Evolutionary conservation across 495 filamentous ascomycete genomes (phyloP).

Genomic region (Peziza echinospora): DNA sequence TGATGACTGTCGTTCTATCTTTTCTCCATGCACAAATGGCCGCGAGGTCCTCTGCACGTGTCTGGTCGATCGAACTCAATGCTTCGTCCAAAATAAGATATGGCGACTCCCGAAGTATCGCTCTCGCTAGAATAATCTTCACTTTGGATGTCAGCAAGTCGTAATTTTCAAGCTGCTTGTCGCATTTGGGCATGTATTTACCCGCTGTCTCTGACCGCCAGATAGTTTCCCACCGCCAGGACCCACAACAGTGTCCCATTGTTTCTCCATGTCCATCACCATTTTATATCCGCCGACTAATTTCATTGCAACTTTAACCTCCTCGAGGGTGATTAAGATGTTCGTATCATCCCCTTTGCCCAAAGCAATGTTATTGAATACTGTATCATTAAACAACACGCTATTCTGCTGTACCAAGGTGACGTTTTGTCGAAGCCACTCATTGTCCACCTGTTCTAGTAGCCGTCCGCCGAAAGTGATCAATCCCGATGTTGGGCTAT

Average conservation of each 20-base stretch:
- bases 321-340: no score
- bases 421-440: constrained; percentile 60
- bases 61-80: constrained; percentile 62
- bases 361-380: constrained; percentile 62
- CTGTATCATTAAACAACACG: constrained; percentile 62
- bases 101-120: constrained; percentile 54
- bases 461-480: constrained; percentile 47
- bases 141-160: no score
- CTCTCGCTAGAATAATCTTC: constrained; percentile 40
- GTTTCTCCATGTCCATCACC: no score
- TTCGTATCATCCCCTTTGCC: constrained; percentile 28
- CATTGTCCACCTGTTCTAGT: constrained; percentile 37
- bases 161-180: no score
- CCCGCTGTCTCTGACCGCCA: constrained; percentile 41
- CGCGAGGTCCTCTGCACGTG: constrained; percentile 45
- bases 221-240: no score
- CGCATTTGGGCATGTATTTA: no score
- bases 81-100: constrained; percentile 80
- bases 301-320: no score
- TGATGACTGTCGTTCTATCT: constrained; percentile 70
- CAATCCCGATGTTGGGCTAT: constrained; percentile 40
- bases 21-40: constrained; percentile 49
- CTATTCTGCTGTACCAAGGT: constrained; percentile 69
- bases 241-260: no score
- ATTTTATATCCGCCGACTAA: no score